phyloP scores from a whole-genome alignment of 2,329 filamentous ascomycete species.

The Aspergillus pseudotamarii region DNA sequence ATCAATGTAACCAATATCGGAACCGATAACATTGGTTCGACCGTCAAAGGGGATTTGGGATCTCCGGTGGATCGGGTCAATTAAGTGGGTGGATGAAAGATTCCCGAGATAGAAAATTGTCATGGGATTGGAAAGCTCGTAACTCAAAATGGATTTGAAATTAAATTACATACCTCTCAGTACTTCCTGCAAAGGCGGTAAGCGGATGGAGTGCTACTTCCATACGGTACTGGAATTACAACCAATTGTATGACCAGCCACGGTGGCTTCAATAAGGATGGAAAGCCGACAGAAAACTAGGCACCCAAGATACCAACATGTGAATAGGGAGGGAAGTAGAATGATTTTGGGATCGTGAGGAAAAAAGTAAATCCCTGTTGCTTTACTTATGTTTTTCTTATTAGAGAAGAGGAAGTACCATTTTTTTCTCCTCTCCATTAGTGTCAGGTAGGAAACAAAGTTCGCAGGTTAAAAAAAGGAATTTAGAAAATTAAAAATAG shows the following conservation, averaged over 20 bases:
- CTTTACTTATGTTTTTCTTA: background rate
- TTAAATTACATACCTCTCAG: background rate
- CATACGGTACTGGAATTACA: slow-evolving; percentile 5
- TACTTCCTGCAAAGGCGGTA: slow-evolving; percentile 4
- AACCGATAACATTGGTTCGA: background rate
- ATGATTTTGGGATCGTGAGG: background rate
- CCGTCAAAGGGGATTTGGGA: background rate
- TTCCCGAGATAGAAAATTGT: background rate
- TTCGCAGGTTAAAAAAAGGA: background rate
- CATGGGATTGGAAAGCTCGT: slow-evolving; percentile 1
- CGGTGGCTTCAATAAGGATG: slow-evolving; percentile 21
- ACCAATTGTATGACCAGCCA: slow-evolving; percentile 17
- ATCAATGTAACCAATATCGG: background rate
- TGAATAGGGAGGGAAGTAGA: background rate
- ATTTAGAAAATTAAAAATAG: background rate
- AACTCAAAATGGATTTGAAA: background rate
- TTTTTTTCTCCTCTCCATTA: background rate
- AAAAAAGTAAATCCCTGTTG: background rate
- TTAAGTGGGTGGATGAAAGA: background rate
- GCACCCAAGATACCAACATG: slow-evolving; percentile 14
- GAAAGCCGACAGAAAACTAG: slow-evolving; percentile 12
- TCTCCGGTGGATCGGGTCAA: background rate
- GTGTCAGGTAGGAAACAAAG: background rate
- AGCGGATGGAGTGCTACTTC: background rate
- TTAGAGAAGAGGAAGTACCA: background rate